Base-by-base conservation (phyloP, 2,329 filamentous ascomycete genomes). In the Chalaropsis ovoidea region DNA sequence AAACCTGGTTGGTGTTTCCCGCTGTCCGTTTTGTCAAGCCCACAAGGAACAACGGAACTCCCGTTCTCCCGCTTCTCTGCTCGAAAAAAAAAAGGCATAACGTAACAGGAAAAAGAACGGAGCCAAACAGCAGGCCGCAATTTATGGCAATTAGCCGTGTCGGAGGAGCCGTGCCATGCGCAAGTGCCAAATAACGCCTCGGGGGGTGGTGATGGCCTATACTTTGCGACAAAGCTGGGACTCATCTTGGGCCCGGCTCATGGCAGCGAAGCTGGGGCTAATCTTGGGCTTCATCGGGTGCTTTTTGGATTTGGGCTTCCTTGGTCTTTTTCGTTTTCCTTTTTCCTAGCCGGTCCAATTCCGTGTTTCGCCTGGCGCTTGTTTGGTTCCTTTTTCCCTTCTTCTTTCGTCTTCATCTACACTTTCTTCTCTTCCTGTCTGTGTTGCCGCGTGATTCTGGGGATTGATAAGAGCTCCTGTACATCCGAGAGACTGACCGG, bases 241-340 rank as follows among this genome's bases (percentile, higher is more conserved):
- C 52, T 58, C 52, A n/a, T 15, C 35, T 35, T 58, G 52, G 52
- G 52, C 52, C 52, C 52, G 52, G 24, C 52, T 7, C 52, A 58
- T 35, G 52, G 52, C 24, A 58, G 52, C 52, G 27, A 58, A 58
- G 52, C 52, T 58, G 52, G 52, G 52, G 15, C 52, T 56, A 56
- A 35, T 27, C 52, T 56, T 31, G 24, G 52, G 17, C 24, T 35
- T 27, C 52, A 62, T 47, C 22, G 24, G 31, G 60, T 47, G 39
- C 24, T 49, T 22, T 24, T 49, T 49, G 17, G 17, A 3, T n/a
- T 45, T n/a, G n/a, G n/a, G n/a, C n/a, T n/a, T n/a, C n/a, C n/a
- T 43, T 22, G 35, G 17, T 8, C 10, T 47, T 35, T 35, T 35
- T 35, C 11, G 49, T 13, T 58, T 39, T 31, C 8, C 27, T 13